Conservation (phyloP, 2,329 filamentous ascomycete genomes). For the Endothia cerciana region DNA sequence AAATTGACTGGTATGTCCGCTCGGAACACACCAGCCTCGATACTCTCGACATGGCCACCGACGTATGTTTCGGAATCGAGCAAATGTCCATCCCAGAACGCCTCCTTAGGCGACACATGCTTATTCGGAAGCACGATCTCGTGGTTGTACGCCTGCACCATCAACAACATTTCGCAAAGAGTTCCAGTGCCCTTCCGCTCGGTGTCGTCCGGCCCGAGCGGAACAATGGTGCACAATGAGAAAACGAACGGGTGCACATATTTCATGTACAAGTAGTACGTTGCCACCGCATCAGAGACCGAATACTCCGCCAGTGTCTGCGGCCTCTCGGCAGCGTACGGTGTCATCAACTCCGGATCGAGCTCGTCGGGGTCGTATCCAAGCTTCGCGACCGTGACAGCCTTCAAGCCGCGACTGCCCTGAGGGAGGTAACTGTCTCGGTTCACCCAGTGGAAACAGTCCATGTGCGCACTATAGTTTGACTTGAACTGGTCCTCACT, state of each 20-base stretch:
- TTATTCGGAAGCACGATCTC: slow-evolving; percentile 96
- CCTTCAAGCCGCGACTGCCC: slow-evolving; percentile 94
- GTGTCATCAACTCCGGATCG: slow-evolving; percentile 96
- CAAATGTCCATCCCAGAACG: slow-evolving; percentile 96
- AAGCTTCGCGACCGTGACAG: slow-evolving; percentile 95
- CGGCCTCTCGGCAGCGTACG: slow-evolving; percentile 84
- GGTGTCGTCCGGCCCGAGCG: slow-evolving; percentile 88
- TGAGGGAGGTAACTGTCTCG: slow-evolving; percentile 97
- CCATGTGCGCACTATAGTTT: slow-evolving; percentile 96
- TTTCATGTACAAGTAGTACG: slow-evolving; percentile 99
- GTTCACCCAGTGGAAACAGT: slow-evolving; percentile 98
- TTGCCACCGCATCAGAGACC: slow-evolving; percentile 97
- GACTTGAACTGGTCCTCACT: slow-evolving; percentile 96
- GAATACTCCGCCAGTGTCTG: slow-evolving; percentile 97
- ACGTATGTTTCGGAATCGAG: slow-evolving; percentile 98
- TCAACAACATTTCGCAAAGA: slow-evolving; percentile 98
- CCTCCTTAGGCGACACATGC: slow-evolving; percentile 85
- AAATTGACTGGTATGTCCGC: slow-evolving; percentile 96
- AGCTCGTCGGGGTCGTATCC: slow-evolving; percentile 98
- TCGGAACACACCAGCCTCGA: slow-evolving; percentile 95
- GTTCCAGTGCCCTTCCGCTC: slow-evolving; percentile 96
- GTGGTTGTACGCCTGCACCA: slow-evolving; percentile 95
- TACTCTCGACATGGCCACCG: slow-evolving; percentile 97
- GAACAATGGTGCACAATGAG: slow-evolving; percentile 95
- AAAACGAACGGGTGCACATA: slow-evolving; percentile 99